Percentiles rank a stretch among this genome's conserved stretches.
These are phyloP conservation scores for Penicillium sp. DNA, from an alignment of 2,329 filamentous ascomycete genomes.

Conservation along the genomic window DNA sequence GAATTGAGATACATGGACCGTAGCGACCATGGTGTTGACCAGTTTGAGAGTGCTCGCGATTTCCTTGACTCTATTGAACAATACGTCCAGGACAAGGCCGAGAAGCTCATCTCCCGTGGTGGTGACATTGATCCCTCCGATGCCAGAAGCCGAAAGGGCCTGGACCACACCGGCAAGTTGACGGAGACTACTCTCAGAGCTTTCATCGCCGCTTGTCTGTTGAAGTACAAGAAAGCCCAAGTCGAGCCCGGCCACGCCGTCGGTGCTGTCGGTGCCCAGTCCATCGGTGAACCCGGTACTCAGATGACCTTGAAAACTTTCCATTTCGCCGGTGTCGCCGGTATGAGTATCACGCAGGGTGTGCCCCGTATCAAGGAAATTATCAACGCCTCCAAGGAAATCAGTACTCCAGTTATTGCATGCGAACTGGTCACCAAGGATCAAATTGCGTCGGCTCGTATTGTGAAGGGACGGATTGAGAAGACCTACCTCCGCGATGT, in stretches of 20 bases:
- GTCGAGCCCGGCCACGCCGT: constrained; percentile 95
- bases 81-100: constrained; percentile 67
- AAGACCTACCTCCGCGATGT: constrained; percentile 88
- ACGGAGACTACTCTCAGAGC: constrained; percentile 70
- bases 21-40: constrained; percentile 69
- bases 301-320: constrained; percentile 99
- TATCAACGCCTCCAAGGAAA: constrained; percentile 93
- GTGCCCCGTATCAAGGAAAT: constrained; percentile 99
- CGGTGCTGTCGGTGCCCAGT: constrained; percentile 93
- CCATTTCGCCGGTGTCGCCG: constrained; percentile 99
- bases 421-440: constrained; percentile 78
- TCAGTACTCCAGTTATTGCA: constrained; percentile 90
- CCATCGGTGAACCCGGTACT: constrained; percentile 95
- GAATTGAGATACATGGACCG: constrained; percentile 69
- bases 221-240: constrained; percentile 87
- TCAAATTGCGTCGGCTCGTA: constrained; percentile 76
- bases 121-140: constrained; percentile 35
- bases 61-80: constrained; percentile 78
- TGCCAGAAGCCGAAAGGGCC: constrained; percentile 34
- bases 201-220: constrained; percentile 80
- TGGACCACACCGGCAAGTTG: constrained; percentile 80
- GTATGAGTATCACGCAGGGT: constrained; percentile 99
- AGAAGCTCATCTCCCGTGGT: constrained; percentile 55
- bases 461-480: constrained; percentile 91
- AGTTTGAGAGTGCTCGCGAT: constrained; percentile 77